Evolutionary conservation across 1,139 yeast genomes (phyloP), one percentile per base, ranked within the genome.

Genomic region (Magnusiomyces magnusii): DNA sequence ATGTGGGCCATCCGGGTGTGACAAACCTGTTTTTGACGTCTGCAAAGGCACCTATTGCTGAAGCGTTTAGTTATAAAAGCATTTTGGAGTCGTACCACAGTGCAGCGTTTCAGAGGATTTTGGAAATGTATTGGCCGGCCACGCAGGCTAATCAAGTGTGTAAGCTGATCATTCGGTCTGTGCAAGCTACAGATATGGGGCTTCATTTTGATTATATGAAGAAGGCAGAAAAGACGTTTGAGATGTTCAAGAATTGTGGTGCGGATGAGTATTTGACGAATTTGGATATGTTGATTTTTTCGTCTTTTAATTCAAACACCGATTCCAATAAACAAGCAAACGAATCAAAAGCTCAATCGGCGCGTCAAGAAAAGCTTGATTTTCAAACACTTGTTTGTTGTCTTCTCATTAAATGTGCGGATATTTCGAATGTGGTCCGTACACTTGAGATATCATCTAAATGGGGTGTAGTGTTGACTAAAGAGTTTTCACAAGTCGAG

Each of bases 1-100:
- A 93, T 72, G 85, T 89, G 39, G 96, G 97, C 24, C 99, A 93
- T 71, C 98, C 99, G 0, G 99, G 98, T 1, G 85, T 91, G 23
- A 90, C 96, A 15, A 90, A 91, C 71, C 83, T 84, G 52, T 85
- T 90, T 64, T 75, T 92, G 73, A 77, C 80, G 39, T 76, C 80
- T 61, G 72, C 82, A 65, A 73, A 79, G n/a, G 80, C 95, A 0
- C 91, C 92, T 9, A 76, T 89, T 28, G 82, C 95, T 1, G 71
- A 73, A 58, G 69, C 82, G 21, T 90, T 83, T 73, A 78, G 83
- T 60, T 85, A 84, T 64, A 75, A 82, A 60, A 85, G 93, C 13
- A 87, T 88, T 1, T 77, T 93, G 65, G 99, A 93, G 72, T 85
- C 85, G 69, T 91, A 83, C 73, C 99, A 93, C 72, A 78, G 84